Evolutionary conservation across 1,139 yeast genomes (phyloP).

Genomic region (Arxiozyma heterogenica): DNA sequence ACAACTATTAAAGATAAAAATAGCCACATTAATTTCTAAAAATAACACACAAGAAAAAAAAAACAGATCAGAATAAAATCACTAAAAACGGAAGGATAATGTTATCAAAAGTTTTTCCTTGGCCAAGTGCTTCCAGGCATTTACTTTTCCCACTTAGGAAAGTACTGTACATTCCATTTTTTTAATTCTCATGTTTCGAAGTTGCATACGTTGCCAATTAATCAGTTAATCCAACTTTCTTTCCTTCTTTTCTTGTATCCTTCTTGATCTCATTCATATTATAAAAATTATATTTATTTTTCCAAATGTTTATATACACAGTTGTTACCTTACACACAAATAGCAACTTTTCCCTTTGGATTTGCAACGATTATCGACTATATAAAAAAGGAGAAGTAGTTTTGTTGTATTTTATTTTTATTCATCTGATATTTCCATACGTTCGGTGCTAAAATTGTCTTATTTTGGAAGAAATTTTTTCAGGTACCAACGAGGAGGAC

Average conservation of each 20-base stretch:
- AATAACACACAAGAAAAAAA: not conserved
- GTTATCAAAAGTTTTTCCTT: not conserved
- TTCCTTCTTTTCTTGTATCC: not conserved
- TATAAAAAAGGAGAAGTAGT: not conserved
- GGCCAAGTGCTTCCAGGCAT: not conserved
- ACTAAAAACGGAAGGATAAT: not conserved
- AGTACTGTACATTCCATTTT: not conserved
- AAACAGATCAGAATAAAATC: not conserved
- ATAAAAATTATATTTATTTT: too few species aligned
- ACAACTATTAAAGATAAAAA: not conserved
- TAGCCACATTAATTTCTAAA: not conserved
- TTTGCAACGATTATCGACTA: not conserved
- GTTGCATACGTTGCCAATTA: not conserved
- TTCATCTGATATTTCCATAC: too few species aligned
- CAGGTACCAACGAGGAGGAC: not conserved
- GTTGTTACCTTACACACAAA: not conserved
- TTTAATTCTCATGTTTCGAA: not conserved
- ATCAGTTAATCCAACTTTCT: not conserved
- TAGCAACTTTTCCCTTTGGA: not conserved
- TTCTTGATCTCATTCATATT: too few species aligned
- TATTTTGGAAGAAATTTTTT: too few species aligned
- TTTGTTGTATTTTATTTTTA: too few species aligned
- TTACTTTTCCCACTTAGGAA: constrained; percentile 1
- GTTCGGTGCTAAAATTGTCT: not conserved
- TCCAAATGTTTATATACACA: too few species aligned